These are phyloP conservation scores for Populus hybrid DNA, from an alignment of 441 rosid genomes.

Conservation along the genomic window DNA sequence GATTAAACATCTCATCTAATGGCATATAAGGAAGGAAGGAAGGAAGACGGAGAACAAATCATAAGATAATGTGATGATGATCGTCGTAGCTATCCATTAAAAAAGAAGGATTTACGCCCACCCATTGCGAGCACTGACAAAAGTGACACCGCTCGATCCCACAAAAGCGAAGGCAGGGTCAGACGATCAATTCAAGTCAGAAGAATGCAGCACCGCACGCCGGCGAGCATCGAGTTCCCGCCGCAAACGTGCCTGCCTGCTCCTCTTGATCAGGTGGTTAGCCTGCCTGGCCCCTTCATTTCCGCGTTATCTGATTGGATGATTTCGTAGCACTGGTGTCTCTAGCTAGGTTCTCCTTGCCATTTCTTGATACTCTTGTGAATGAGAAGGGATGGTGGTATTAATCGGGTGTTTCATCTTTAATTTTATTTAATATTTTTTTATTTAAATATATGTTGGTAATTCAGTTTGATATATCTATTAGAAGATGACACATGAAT, in stretches of 20 bases:
- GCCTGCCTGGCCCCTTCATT: too few relatives aligned
- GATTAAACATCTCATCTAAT: neutral
- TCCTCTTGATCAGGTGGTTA: neutral
- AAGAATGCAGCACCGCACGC: slow-evolving; percentile 2
- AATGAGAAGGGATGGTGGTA: too few relatives aligned
- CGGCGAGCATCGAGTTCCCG: slow-evolving; percentile 5
- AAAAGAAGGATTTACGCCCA: too few relatives aligned
- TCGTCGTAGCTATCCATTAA: too few relatives aligned
- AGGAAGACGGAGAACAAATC: neutral
- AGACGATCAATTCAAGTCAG: neutral
- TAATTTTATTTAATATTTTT: too few relatives aligned
- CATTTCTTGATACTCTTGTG: neutral
- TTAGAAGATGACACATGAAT: too few relatives aligned
- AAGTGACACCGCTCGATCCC: slow-evolving; percentile 11
- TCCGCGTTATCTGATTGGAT: neutral
- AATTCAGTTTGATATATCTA: too few relatives aligned
- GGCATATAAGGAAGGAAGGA: neutral
- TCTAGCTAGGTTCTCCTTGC: neutral
- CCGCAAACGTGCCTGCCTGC: neutral
- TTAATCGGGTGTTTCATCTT: too few relatives aligned
- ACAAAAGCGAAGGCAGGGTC: neutral
- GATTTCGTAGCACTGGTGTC: neutral
- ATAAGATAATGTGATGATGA: neutral
- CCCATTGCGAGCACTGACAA: slow-evolving; percentile 14
- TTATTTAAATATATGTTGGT: too few relatives aligned